These are phyloP conservation scores for Withania somnifera DNA, from an alignment of 305 asterid genomes.

Conservation along the genomic window DNA sequence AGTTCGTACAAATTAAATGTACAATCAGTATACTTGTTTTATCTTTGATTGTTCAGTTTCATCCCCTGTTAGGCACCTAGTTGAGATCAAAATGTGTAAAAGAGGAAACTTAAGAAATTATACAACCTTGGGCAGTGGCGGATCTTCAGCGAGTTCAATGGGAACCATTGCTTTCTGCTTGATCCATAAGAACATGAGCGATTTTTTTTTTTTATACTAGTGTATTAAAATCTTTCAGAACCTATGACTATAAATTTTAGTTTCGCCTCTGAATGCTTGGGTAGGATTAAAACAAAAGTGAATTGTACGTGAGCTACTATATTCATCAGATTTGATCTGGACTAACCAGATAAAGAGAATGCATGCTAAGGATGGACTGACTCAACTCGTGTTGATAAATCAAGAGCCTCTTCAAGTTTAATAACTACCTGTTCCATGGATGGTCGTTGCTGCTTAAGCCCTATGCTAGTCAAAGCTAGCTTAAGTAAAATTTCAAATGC, in stretches of 20 bases:
- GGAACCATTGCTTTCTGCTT: neutral
- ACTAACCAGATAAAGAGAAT: neutral
- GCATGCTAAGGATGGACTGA: conserved; percentile 12
- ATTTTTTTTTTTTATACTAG: too few species aligned
- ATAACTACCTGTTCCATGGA: conserved; percentile 48
- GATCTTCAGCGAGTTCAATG: neutral
- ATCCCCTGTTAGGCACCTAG: neutral
- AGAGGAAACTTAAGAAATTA: neutral
- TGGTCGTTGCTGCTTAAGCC: conserved; percentile 59
- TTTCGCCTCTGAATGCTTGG: neutral
- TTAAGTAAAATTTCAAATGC: conserved; percentile 40
- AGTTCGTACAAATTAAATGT: neutral
- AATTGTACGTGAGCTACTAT: neutral
- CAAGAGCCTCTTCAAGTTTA: conserved; percentile 38
- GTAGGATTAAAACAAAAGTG: neutral
- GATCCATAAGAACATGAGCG: neutral
- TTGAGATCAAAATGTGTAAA: neutral
- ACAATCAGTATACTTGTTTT: neutral
- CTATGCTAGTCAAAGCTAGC: conserved; percentile 51
- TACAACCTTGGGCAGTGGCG: neutral
- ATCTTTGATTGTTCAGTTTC: neutral
- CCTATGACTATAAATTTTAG: neutral
- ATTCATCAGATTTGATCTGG: neutral
- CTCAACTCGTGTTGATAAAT: conserved; percentile 20
- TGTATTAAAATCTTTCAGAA: neutral